Conservation (phyloP, 1,139 yeast species). For the Eremothecium sinecaudum region DNA sequence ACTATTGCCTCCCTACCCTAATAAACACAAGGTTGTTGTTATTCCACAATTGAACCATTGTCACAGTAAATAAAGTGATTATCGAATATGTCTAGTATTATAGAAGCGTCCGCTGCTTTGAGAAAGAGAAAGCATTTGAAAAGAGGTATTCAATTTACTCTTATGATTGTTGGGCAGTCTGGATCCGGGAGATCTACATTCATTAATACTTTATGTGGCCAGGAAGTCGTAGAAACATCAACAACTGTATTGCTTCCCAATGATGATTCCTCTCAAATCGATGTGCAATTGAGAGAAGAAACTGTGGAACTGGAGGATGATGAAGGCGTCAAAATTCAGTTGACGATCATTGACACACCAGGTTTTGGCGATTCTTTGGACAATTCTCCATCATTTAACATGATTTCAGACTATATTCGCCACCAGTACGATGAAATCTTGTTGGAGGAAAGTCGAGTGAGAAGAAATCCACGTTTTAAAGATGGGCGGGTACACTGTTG, state of each 20-base stretch:
- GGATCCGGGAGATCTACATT: slow-evolving; percentile 84
- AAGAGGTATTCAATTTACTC: slow-evolving; percentile 74
- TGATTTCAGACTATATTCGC: slow-evolving; percentile 61
- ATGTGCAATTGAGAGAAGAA: slow-evolving; percentile 41
- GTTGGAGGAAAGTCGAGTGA: slow-evolving; percentile 83
- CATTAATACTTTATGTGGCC: slow-evolving; percentile 82
- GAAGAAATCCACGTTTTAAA: slow-evolving; percentile 74
- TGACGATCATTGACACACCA: slow-evolving; percentile 68
- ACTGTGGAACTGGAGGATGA: slow-evolving; percentile 61
- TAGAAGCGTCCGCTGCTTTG: slow-evolving; percentile 38
- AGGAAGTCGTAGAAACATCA: slow-evolving; percentile 53
- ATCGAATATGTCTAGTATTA: slow-evolving; percentile 31
- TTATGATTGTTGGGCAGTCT: slow-evolving; percentile 73
- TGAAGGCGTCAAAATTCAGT: slow-evolving; percentile 59
- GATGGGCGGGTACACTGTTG: slow-evolving; percentile 73
- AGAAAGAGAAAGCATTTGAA: slow-evolving; percentile 69
- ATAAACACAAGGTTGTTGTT: slow-evolving; percentile 1
- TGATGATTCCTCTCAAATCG: slow-evolving; percentile 38
- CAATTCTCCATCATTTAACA: slow-evolving; percentile 50
- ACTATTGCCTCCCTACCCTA: slow-evolving; percentile 5
- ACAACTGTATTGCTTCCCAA: slow-evolving; percentile 40
- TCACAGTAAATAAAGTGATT: not conserved
- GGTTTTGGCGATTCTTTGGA: slow-evolving; percentile 72
- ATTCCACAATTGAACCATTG: not conserved
- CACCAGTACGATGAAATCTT: slow-evolving; percentile 84